Conservation (phyloP, 2,329 filamentous ascomycete species). For the Madurella fahalii region DNA sequence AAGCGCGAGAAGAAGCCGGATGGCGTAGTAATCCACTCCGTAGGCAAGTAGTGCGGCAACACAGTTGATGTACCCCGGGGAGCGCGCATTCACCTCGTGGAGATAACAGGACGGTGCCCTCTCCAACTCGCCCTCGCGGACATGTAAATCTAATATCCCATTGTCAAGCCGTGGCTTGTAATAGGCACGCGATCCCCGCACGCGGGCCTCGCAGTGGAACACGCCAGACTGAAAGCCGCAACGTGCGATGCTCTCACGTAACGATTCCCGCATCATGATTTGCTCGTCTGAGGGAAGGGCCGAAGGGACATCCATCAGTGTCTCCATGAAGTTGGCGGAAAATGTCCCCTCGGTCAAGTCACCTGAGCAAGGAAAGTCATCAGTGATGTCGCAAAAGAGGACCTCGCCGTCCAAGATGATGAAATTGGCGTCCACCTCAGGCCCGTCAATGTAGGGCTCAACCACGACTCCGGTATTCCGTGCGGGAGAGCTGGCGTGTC, state of each 20-base stretch:
- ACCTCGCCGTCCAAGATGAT: slow-evolving; percentile 37
- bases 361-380: slow-evolving; percentile 35
- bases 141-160: slow-evolving; percentile 20
- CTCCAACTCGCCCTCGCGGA: neutral
- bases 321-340: slow-evolving; percentile 27
- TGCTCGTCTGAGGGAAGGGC: slow-evolving; percentile 23
- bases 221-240: slow-evolving; percentile 29
- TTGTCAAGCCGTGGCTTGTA: slow-evolving; percentile 21
- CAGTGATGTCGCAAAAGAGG: slow-evolving; percentile 37
- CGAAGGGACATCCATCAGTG: slow-evolving; percentile 25
- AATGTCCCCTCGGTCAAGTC: slow-evolving; percentile 21
- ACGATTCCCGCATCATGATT: slow-evolving; percentile 18
- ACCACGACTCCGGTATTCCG: slow-evolving; percentile 32
- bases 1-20: slow-evolving; percentile 24
- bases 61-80: slow-evolving; percentile 27
- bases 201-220: slow-evolving; percentile 31
- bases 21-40: slow-evolving; percentile 31
- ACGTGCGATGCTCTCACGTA: slow-evolving; percentile 22
- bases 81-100: slow-evolving; percentile 31
- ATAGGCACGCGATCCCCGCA: slow-evolving; percentile 24
- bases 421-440: slow-evolving; percentile 41
- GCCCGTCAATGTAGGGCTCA: slow-evolving; percentile 38
- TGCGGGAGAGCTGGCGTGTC: slow-evolving; percentile 21
- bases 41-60: slow-evolving; percentile 25
- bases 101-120: slow-evolving; percentile 19